A percentile compares a stretch with the other conserved stretches of the same genome.
These are phyloP conservation scores for Kazachstania bromeliacearum DNA, from an alignment of 805 yeast genomes.

Conservation along the genomic window DNA sequence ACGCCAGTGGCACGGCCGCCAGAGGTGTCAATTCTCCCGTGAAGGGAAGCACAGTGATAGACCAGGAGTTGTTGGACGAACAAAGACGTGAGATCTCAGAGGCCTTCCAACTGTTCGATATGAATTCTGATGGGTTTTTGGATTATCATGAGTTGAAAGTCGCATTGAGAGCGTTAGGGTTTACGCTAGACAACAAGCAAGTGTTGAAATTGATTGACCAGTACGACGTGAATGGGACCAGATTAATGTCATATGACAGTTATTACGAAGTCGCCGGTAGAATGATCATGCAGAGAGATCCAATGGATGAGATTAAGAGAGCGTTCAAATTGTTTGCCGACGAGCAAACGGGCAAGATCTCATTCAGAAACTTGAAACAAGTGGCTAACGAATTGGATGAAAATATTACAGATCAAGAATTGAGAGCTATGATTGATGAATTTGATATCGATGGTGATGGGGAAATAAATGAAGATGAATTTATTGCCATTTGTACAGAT, in stretches of 20 bases:
- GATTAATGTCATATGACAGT: slow-evolving; percentile 69
- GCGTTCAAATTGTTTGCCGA: slow-evolving; percentile 88
- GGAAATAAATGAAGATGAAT: slow-evolving; percentile 84
- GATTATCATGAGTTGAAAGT: slow-evolving; percentile 92
- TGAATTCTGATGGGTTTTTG: slow-evolving; percentile 80
- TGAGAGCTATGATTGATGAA: slow-evolving; percentile 94
- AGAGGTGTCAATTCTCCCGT: background rate
- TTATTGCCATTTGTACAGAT: slow-evolving; percentile 80
- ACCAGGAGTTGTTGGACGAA: slow-evolving; percentile 64
- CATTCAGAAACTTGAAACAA: slow-evolving; percentile 69
- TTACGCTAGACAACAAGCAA: slow-evolving; percentile 68
- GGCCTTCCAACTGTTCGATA: slow-evolving; percentile 85
- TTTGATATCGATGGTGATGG: slow-evolving; percentile 96
- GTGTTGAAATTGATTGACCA: slow-evolving; percentile 69
- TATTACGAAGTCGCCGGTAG: slow-evolving; percentile 68
- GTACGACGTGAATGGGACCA: slow-evolving; percentile 56
- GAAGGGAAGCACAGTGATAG: slow-evolving; percentile 7
- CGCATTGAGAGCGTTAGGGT: slow-evolving; percentile 89
- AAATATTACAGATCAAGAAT: slow-evolving; percentile 81
- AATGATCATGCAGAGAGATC: slow-evolving; percentile 79
- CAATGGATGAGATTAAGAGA: slow-evolving; percentile 80
- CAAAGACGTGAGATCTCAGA: slow-evolving; percentile 87
- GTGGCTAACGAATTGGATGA: slow-evolving; percentile 93
- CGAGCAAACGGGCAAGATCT: slow-evolving; percentile 78
- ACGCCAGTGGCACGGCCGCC: background rate